Percentiles rank a stretch among this genome's conserved stretches.
Evolutionary conservation across 1,284 basidiomycete species (phyloP).

Genomic region (Sanguinoderma infundibulare): DNA sequence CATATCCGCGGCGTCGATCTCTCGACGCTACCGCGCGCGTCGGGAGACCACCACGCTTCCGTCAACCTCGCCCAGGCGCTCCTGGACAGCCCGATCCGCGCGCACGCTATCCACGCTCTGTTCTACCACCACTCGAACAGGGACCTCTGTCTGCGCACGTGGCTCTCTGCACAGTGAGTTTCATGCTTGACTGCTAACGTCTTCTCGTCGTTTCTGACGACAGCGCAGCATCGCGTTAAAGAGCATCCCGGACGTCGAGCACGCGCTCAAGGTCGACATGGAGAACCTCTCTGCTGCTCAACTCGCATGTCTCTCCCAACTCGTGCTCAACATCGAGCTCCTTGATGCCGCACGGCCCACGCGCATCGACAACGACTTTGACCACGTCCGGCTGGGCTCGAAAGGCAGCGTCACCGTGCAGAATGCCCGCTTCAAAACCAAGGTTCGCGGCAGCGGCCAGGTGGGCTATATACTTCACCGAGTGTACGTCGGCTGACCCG

Average conservation of each 20-base stretch:
- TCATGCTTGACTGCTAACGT: not conserved
- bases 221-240: not conserved
- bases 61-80: not conserved
- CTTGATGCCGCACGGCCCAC: constrained; percentile 31
- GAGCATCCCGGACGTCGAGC: not conserved
- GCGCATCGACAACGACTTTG: constrained; percentile 32
- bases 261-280: not conserved
- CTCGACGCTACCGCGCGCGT: not conserved
- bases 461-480: constrained; percentile 5
- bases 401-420: constrained; percentile 19
- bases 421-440: constrained; percentile 29
- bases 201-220: not conserved
- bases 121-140: not conserved
- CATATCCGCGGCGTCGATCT: constrained; percentile 2
- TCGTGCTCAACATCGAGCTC: constrained; percentile 25
- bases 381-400: not conserved
- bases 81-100: not conserved
- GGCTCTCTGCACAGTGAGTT: not conserved
- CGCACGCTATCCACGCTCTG: not conserved
- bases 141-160: not conserved
- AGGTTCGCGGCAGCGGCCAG: constrained; percentile 23
- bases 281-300: constrained; percentile 7
- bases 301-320: constrained; percentile 23
- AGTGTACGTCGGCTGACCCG: not conserved
- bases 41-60: not conserved